Base-by-base conservation (phyloP, 2,329 filamentous ascomycete species). In the Neurospora crassa region DNA sequence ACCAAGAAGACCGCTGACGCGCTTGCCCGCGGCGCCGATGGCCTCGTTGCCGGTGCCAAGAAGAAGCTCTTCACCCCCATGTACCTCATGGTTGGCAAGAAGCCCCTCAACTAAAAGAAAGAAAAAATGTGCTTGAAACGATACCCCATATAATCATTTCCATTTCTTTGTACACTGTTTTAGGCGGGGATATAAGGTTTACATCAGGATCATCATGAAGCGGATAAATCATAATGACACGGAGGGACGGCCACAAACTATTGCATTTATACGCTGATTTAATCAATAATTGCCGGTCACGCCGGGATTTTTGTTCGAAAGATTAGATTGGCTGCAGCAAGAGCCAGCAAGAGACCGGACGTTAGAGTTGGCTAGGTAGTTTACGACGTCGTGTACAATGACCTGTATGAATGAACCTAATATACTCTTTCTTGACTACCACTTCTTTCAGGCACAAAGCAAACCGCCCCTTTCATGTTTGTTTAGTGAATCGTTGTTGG, bases 11-110 rank as follows among this genome's bases (percentile, higher is more conserved):
- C 94, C n/a, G 94, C 94, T 12, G 92, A 97, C 82, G 94, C 92
- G 78, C 83, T 98, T 78, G 94, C 92, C 6, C 79, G 90, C 72
- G 94, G 93, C 41, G 94, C 89, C 12, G 94, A 97, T 81, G 92
- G 89, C 77, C 85, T 98, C 69, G 94, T 97, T 29, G 93, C 92
- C 68, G 95, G 95, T 82, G 95, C 90, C 43, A 88, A 89, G 80
- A 87, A 94, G 84, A 92, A 97, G 81, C 87, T 98, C n/a, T 98
- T 98, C 83, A 98, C 95, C 1, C 95, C 95, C 71, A 98, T 98
- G 95, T 97, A 97, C 84, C 85, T 98, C 79, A 97, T 97, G 93
- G 89, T 97, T 72, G 95, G 89, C 73, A 90, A 92, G 83, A 97
- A 97, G 87, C 93, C 95, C 4, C 77, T 77, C 69, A 79, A 83